These are phyloP conservation scores for Klebsormidium nitens DNA, from an alignment of 139 green algal genomes.

Conservation along the genomic window DNA sequence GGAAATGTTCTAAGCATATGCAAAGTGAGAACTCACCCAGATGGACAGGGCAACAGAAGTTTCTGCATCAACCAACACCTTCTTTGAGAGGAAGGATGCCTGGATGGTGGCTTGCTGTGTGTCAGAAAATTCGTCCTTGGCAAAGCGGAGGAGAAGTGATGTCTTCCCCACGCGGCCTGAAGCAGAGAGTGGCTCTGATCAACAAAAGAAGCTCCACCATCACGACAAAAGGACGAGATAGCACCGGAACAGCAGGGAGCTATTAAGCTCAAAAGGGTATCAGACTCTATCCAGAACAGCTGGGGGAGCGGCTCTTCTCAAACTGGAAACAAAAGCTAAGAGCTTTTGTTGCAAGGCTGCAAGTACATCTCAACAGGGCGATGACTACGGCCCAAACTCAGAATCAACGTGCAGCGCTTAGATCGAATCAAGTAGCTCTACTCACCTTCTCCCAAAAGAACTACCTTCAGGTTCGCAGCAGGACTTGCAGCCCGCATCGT, in stretches of 20 bases:
- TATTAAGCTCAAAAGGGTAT: too few relatives aligned
- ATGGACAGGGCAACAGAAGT: slow-evolving; percentile 21
- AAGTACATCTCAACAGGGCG: too few relatives aligned
- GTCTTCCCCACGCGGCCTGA: slow-evolving; percentile 43
- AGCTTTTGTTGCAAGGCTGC: too few relatives aligned
- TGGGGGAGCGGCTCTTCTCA: too few relatives aligned
- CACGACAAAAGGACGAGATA: neutral
- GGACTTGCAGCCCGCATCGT: too few relatives aligned
- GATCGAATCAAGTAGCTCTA: too few relatives aligned
- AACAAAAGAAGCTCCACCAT: slow-evolving; percentile 9
- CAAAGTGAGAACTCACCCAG: slow-evolving; percentile 8
- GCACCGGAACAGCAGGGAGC: neutral
- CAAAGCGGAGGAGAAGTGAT: slow-evolving; percentile 26
- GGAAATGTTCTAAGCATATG: neutral
- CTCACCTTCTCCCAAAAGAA: too few relatives aligned
- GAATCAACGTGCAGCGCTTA: too few relatives aligned
- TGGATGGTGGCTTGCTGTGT: slow-evolving; percentile 31
- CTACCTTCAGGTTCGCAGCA: too few relatives aligned
- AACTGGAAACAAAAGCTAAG: too few relatives aligned
- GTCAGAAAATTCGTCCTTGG: slow-evolving; percentile 23
- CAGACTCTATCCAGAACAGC: too few relatives aligned
- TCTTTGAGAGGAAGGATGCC: slow-evolving; percentile 33
- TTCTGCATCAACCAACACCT: neutral
- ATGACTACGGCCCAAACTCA: neutral
- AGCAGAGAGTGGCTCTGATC: neutral